A percentile compares a stretch with the other conserved stretches of the same genome.
phyloP scores from a whole-genome alignment of 495 filamentous ascomycete species.

The Halenospora varia region DNA sequence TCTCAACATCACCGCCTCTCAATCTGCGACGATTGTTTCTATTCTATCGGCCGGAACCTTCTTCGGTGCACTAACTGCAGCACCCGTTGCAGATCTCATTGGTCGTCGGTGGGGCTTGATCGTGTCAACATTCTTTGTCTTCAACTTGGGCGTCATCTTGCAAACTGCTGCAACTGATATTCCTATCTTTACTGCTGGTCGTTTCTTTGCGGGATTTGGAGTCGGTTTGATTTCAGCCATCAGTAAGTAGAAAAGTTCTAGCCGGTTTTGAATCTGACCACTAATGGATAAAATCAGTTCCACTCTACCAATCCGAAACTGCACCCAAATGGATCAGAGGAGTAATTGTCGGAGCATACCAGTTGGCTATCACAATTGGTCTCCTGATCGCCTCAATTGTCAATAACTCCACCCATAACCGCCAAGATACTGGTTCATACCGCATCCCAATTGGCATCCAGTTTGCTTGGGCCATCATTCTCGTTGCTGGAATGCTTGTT shows the following conservation, averaged over 20 bases:
- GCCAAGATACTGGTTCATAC: constrained; percentile 61
- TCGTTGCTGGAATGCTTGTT: constrained; percentile 67
- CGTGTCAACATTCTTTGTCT: constrained; percentile 56
- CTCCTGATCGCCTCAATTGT: constrained; percentile 75
- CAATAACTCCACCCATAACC: constrained; percentile 67
- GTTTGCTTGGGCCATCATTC: constrained; percentile 75
- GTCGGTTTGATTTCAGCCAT: constrained; percentile 76
- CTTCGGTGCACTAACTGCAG: constrained; percentile 72
- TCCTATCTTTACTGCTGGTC: constrained; percentile 68
- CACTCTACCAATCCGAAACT: constrained; percentile 84
- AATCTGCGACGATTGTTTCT: constrained; percentile 65
- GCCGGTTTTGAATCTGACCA: neutral
- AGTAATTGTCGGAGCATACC: constrained; percentile 78
- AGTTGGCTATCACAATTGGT: constrained; percentile 82
- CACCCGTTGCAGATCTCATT: constrained; percentile 63
- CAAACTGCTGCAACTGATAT: constrained; percentile 66
- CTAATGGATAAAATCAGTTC: constrained; percentile 41
- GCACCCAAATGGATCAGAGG: constrained; percentile 85
- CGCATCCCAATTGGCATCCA: constrained; percentile 81
- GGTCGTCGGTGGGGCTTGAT: constrained; percentile 72
- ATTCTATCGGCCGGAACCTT: constrained; percentile 88
- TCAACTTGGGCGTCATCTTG: constrained; percentile 73
- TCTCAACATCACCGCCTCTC: constrained; percentile 7
- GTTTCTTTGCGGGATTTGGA: constrained; percentile 77
- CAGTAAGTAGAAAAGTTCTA: constrained; percentile 42